Evolutionary conservation across 768 basidiomycete genomes (phyloP).

Genomic region (Lactifluus hygrophoroides): DNA sequence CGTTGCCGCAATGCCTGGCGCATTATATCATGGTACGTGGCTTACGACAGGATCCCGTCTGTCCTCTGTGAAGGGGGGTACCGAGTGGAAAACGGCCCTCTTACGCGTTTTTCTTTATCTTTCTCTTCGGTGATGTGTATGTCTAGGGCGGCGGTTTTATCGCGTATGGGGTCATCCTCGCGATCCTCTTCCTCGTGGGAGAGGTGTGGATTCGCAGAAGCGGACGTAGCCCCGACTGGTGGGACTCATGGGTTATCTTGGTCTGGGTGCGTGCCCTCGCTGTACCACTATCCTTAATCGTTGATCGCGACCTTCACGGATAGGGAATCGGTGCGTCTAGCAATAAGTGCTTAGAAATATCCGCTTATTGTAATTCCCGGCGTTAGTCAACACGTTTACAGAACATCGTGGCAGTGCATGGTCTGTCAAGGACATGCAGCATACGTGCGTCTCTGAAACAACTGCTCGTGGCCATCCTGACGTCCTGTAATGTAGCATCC

Average conservation of each 20-base stretch:
- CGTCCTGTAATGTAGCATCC: slow-evolving; percentile 36
- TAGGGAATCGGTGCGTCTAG: slow-evolving; percentile 21
- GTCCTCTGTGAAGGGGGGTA: too few species aligned
- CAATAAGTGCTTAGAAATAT: not conserved
- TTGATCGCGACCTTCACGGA: not conserved
- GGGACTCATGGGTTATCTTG: slow-evolving; percentile 65
- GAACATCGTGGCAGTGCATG: slow-evolving; percentile 76
- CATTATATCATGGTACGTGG: slow-evolving; percentile 70
- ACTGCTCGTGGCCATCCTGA: not conserved
- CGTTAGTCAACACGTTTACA: slow-evolving; percentile 80
- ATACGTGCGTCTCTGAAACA: slow-evolving; percentile 51
- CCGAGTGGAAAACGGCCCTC: not conserved
- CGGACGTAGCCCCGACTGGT: slow-evolving; percentile 74
- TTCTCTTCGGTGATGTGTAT: not conserved
- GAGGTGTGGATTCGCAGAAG: slow-evolving; percentile 68
- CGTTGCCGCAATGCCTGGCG: slow-evolving; percentile 78
- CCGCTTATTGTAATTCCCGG: not conserved
- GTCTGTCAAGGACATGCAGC: slow-evolving; percentile 93
- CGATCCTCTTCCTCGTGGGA: slow-evolving; percentile 67
- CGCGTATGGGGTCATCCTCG: slow-evolving; percentile 76
- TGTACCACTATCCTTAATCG: not conserved
- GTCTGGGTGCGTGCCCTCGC: slow-evolving; percentile 37
- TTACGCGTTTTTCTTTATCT: not conserved
- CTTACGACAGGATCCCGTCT: not conserved
- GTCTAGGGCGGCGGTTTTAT: slow-evolving; percentile 75